Conservation (phyloP, 2,329 filamentous ascomycete species). For the Phialocephala subalpina region DNA sequence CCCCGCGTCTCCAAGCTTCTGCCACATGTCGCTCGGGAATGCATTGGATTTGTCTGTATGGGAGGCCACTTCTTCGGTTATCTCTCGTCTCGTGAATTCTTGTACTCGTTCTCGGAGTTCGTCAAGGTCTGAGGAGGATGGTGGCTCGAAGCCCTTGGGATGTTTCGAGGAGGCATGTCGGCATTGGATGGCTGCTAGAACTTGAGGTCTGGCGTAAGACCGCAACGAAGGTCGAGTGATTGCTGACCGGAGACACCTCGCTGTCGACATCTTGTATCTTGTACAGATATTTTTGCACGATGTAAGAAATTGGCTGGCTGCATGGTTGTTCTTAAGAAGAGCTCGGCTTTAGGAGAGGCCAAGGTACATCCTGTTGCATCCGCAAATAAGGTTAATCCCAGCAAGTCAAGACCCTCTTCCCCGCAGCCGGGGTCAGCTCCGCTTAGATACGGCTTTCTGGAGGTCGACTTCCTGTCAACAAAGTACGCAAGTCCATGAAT, state of each 20-base stretch:
- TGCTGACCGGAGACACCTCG: constrained; percentile 36
- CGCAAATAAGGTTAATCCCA: no score
- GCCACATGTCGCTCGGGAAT: constrained; percentile 93
- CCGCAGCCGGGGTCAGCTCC: constrained; percentile 13
- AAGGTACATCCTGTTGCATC: constrained; percentile 15
- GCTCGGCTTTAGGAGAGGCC: constrained; percentile 7
- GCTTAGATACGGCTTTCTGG: constrained; percentile 23
- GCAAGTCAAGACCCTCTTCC: constrained; percentile 10
- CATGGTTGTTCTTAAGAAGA: constrained; percentile 23
- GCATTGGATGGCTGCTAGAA: constrained; percentile 44
- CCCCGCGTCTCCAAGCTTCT: constrained; percentile 89
- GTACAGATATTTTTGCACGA: constrained; percentile 5
- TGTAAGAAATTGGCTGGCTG: constrained; percentile 10
- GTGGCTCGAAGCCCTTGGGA: constrained; percentile 67
- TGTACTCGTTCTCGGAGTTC: constrained; percentile 61
- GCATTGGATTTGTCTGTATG: constrained; percentile 85
- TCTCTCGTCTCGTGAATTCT: constrained; percentile 89
- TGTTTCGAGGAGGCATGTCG: constrained; percentile 72
- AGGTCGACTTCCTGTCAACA: constrained; percentile 10
- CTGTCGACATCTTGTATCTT: constrained; percentile 41
- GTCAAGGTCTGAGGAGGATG: constrained; percentile 56
- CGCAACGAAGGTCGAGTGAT: constrained; percentile 38
- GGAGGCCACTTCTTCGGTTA: constrained; percentile 82
- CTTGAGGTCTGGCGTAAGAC: constrained; percentile 26
- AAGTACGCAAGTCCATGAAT: constrained; percentile 9